A percentile compares a stretch with the other conserved stretches of the same genome.
Evolutionary conservation across 768 basidiomycete genomes (phyloP).

Genomic region (Leccinum obscurum): DNA sequence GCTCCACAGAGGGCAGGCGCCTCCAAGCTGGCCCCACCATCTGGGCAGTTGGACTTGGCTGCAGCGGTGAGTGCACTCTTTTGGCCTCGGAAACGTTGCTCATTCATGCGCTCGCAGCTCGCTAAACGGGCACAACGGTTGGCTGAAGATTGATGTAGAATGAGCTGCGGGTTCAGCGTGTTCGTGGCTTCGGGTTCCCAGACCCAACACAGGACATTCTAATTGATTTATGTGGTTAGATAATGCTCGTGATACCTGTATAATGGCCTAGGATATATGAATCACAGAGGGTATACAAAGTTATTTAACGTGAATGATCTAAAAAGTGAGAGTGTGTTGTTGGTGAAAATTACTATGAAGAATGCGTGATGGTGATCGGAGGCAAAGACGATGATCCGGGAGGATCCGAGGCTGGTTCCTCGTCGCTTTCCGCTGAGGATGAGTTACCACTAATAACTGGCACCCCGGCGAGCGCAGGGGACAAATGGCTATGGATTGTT

Average conservation of each 20-base stretch:
- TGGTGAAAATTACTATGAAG: slow-evolving; percentile 27
- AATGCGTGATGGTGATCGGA: slow-evolving; percentile 47
- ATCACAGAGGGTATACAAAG: slow-evolving; percentile 28
- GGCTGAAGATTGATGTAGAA: slow-evolving; percentile 42
- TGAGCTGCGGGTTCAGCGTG: background rate
- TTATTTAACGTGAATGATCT: slow-evolving; percentile 24
- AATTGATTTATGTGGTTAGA: slow-evolving; percentile 16
- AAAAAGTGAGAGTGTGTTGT: slow-evolving; percentile 13
- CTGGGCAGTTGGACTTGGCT: slow-evolving; percentile 77
- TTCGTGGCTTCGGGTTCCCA: slow-evolving; percentile 1
- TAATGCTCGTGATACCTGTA: slow-evolving; percentile 14
- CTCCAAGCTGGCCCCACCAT: slow-evolving; percentile 45
- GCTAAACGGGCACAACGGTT: slow-evolving; percentile 76
- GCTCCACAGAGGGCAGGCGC: slow-evolving; percentile 39
- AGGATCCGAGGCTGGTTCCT: slow-evolving; percentile 21
- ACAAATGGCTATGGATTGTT: slow-evolving; percentile 23
- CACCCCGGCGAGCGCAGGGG: slow-evolving; percentile 21
- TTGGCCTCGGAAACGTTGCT: background rate
- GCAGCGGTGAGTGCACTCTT: slow-evolving; percentile 60
- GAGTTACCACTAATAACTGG: slow-evolving; percentile 15
- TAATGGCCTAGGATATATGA: slow-evolving; percentile 15
- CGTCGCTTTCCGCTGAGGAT: slow-evolving; percentile 30
- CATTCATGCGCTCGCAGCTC: slow-evolving; percentile 44
- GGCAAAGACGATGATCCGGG: slow-evolving; percentile 29
- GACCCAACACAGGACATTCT: slow-evolving; percentile 5